These are phyloP conservation scores for Exophiala xenobiotica DNA, from an alignment of 2,329 filamentous ascomycete genomes.

Conservation along the genomic window DNA sequence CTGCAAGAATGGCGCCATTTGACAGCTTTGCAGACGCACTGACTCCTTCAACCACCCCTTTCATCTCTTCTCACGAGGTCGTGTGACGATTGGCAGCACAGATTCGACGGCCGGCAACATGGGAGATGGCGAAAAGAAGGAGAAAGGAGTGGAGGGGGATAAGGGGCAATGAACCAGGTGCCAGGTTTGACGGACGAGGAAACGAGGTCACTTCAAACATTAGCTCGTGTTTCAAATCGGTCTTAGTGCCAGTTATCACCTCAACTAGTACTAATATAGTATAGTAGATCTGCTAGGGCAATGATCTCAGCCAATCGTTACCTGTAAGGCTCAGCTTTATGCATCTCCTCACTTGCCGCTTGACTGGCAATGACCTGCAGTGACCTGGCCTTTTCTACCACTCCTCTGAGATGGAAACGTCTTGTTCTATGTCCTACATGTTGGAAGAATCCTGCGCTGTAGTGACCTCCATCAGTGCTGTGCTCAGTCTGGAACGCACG, in stretches of 20 bases:
- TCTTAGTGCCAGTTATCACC: too few relatives aligned
- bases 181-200: background rate
- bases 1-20: conserved; percentile 5
- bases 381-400: conserved; percentile 5
- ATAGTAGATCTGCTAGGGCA: background rate
- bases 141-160: conserved; percentile 1
- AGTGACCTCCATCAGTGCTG: background rate
- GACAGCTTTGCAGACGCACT: background rate
- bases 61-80: conserved; percentile 8
- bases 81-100: conserved; percentile 4
- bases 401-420: conserved; percentile 10
- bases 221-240: conserved; percentile 28
- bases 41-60: conserved; percentile 4
- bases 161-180: conserved; percentile 6
- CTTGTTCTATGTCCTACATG: conserved; percentile 1
- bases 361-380: too few relatives aligned
- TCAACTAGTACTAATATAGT: too few relatives aligned
- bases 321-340: background rate
- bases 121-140: conserved; percentile 4
- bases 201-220: conserved; percentile 24
- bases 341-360: too few relatives aligned
- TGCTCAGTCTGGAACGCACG: background rate
- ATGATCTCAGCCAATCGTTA: conserved; percentile 7
- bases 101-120: background rate
- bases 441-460: background rate